Evolutionary conservation across 176 grass and related monocot genomes (phyloP), one percentile per base, ranked within the genome.

Genomic region (Calamus simplicifolius): DNA sequence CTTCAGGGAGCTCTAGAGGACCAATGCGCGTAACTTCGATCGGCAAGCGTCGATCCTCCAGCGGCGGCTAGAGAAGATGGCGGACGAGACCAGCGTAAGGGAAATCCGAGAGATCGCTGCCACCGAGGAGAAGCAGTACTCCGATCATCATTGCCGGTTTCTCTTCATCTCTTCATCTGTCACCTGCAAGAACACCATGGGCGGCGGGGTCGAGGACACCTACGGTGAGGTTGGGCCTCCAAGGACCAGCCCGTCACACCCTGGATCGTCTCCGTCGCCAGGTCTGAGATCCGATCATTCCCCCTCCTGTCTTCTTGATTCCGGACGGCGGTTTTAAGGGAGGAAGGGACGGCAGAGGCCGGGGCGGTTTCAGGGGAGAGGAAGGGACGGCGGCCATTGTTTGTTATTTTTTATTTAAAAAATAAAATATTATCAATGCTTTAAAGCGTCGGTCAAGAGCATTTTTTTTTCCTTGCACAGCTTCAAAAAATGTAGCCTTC

Each of bases 181-280:
- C n/a, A n/a, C n/a, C n/a, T n/a, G n/a, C 28, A 55, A 18, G 25
- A 18, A 3, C 27, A 62, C 75, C 4, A 72, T 68, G 0, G 81
- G 67, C 17, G 67, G 73, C 21, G 75, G 69, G 7, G 81, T 54
- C 50, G 78, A 73, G 62, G 78, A 80, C 19, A 1, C 29, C 16
- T 90, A 85, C 77, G 83, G 68, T 53, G 87, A 80, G 64, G 92
- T 72, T 68, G 29, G 15, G 69, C 81, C 59, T 64, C 78, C 3
- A 84, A 92, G 76, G 84, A 98, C 52, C 73, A 69, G 25, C 84
- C 75, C 2, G 88, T 98, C 72, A 98, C 84, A 51, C 93, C 93
- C 0, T 98, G 84, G 87, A 64, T 75, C 59, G 60, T 79, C 76
- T 85, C 93, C 61, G 93, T 98, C 29, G 93, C 93, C 51, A 98